These are phyloP conservation scores for Rhypophila decipiens DNA, from an alignment of 495 filamentous ascomycete species.

Conservation along the genomic window DNA sequence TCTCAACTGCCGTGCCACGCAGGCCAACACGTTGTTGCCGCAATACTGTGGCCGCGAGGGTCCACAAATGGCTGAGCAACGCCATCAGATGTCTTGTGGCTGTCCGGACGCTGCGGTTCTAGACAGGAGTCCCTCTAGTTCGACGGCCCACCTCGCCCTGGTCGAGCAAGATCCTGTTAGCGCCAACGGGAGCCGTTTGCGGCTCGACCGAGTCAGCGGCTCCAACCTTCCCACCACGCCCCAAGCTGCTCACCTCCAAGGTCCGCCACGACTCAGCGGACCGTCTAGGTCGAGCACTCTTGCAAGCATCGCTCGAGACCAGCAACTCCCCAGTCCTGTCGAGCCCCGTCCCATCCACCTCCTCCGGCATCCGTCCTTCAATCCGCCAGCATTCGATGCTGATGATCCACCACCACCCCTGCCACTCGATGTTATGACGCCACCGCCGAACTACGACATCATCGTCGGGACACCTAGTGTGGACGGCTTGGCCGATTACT, in stretches of 20 bases:
- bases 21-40: conserved; percentile 83
- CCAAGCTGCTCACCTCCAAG: conserved; percentile 25
- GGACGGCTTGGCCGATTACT: conserved; percentile 88
- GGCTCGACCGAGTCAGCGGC: conserved; percentile 17
- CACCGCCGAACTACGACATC: conserved; percentile 80
- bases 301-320: conserved; percentile 14
- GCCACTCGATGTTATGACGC: conserved; percentile 54
- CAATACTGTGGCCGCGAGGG: conserved; percentile 66
- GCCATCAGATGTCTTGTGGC: conserved; percentile 59
- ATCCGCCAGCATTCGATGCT: conserved; percentile 85
- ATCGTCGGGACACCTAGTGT: conserved; percentile 75
- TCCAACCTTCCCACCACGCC: conserved; percentile 15
- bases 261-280: conserved; percentile 1
- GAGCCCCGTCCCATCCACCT: conserved; percentile 75
- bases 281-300: conserved; percentile 2
- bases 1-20: conserved; percentile 86
- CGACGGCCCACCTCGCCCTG: conserved; percentile 16
- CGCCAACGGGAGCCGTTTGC: conserved; percentile 6
- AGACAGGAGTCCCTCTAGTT: conserved; percentile 28
- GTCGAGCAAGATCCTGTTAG: conserved; percentile 18
- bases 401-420: conserved; percentile 67
- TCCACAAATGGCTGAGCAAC: conserved; percentile 28
- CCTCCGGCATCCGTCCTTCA: conserved; percentile 78
- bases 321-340: conserved; percentile 5
- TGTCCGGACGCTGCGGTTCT: conserved; percentile 63